phyloP scores from a whole-genome alignment of 2,329 filamentous ascomycete species.

The Penicillium polonicum region DNA sequence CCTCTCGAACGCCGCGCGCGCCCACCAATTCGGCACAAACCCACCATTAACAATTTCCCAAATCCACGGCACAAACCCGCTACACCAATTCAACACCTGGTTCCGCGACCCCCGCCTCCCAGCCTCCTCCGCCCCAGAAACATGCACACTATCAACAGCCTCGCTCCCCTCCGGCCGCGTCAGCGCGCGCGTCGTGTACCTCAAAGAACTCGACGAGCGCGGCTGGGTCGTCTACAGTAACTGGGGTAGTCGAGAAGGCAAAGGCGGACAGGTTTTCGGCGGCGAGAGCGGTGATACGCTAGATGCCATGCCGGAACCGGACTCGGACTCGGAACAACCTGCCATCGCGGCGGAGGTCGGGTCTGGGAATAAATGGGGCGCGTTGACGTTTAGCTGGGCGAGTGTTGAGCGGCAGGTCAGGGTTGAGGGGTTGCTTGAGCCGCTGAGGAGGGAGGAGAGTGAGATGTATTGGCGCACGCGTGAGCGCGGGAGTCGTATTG shows the following conservation, averaged over 20 bases:
- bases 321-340: constrained; percentile 25
- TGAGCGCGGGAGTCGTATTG: constrained; percentile 77
- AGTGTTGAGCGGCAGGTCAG: constrained; percentile 83
- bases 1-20: constrained; percentile 40
- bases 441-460: constrained; percentile 69
- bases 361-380: constrained; percentile 68
- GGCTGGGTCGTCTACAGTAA: constrained; percentile 95
- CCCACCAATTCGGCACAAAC: constrained; percentile 46
- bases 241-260: constrained; percentile 67
- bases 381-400: constrained; percentile 89
- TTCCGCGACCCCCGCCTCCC: constrained; percentile 69
- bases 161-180: constrained; percentile 79
- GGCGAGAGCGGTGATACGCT: constrained; percentile 22
- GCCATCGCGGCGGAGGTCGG: constrained; percentile 11
- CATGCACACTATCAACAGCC: constrained; percentile 83
- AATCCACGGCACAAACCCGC: constrained; percentile 55
- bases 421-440: constrained; percentile 73
- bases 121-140: constrained; percentile 74
- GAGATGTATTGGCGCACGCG: constrained; percentile 63
- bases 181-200: constrained; percentile 81
- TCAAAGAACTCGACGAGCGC: constrained; percentile 82
- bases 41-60: constrained; percentile 44
- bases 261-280: constrained; percentile 42
- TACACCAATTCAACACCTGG: constrained; percentile 86
- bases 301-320: constrained; percentile 64